Conservation (phyloP, 352 stramenopile genomes). For the Globisporangium megalacanthum region DNA sequence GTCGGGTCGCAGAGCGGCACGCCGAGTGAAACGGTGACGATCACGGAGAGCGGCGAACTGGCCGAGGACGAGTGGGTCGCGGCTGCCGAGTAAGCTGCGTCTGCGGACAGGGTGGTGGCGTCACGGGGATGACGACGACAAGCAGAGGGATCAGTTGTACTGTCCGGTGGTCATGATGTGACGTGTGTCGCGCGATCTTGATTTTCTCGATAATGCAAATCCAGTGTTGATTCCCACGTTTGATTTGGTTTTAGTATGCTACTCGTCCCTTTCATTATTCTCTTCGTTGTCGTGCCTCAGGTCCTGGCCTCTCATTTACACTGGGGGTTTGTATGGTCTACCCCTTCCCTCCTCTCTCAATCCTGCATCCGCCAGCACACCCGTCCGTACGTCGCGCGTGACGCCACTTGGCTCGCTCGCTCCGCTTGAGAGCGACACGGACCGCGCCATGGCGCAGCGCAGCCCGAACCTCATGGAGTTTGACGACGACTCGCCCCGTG, state of each 20-base stretch:
- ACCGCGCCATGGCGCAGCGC: constrained; percentile 8
- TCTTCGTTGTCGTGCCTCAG: neutral
- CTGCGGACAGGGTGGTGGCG: neutral
- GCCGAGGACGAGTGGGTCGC: constrained; percentile 40
- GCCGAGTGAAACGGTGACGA: constrained; percentile 82
- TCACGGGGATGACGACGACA: neutral
- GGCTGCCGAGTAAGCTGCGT: constrained; percentile 26
- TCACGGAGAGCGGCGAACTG: constrained; percentile 95
- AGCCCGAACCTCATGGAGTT: constrained; percentile 43
- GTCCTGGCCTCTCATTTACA: neutral
- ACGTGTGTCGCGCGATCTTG: no score
- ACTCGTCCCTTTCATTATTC: neutral
- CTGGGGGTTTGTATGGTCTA: neutral
- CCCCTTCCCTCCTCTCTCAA: neutral
- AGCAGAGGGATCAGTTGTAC: no score
- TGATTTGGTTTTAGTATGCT: neutral
- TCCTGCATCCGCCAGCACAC: no score
- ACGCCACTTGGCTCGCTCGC: no score
- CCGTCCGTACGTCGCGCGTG: no score
- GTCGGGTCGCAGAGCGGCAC: constrained; percentile 90
- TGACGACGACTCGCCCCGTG: constrained; percentile 24
- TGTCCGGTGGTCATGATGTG: neutral
- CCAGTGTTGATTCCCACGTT: no score
- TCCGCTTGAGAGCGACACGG: no score
- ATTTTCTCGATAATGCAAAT: no score